phyloP scores from a whole-genome alignment of 169 alveolate genomes.

The Condylostoma magnum region DNA sequence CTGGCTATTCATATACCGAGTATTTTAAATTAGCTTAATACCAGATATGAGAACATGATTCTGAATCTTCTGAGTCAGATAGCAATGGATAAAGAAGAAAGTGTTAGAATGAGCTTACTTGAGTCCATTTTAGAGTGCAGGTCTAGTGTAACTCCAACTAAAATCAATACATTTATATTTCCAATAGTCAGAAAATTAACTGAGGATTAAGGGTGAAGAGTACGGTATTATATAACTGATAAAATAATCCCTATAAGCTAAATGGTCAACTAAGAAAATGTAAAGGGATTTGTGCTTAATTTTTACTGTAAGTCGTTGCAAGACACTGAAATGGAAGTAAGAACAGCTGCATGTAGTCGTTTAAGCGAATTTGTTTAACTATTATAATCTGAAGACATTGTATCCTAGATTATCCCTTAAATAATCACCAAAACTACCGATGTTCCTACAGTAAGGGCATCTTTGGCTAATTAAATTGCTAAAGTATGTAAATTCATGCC shows the following conservation, averaged over 20 bases:
- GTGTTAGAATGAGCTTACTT: conserved; percentile 63
- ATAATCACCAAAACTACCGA: conserved; percentile 56
- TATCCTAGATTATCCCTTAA: conserved; percentile 56
- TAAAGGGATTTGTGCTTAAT: conserved; percentile 34
- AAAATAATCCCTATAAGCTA: conserved; percentile 49
- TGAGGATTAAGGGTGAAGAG: conserved; percentile 75
- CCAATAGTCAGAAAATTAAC: conserved; percentile 53
- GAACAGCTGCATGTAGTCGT: conserved; percentile 25
- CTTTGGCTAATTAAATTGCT: conserved; percentile 66
- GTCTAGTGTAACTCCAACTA: conserved; percentile 13
- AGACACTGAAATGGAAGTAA: conserved; percentile 72
- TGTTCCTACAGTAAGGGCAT: conserved; percentile 67
- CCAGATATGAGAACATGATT: too few species aligned
- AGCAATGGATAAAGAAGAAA: conserved; percentile 64
- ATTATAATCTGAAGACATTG: conserved; percentile 57
- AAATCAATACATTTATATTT: conserved; percentile 21
- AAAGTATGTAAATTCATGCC: conserved; percentile 67
- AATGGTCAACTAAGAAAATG: not conserved
- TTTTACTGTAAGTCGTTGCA: conserved; percentile 44
- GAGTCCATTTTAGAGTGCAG: conserved; percentile 50
- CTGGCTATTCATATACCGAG: too few species aligned
- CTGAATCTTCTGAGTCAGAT: conserved; percentile 32
- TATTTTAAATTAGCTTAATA: too few species aligned
- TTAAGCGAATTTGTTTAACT: conserved; percentile 53
- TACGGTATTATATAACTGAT: conserved; percentile 59